Base-by-base conservation (phyloP, 2,329 filamentous ascomycete genomes). In the Ilyonectria robusta region DNA sequence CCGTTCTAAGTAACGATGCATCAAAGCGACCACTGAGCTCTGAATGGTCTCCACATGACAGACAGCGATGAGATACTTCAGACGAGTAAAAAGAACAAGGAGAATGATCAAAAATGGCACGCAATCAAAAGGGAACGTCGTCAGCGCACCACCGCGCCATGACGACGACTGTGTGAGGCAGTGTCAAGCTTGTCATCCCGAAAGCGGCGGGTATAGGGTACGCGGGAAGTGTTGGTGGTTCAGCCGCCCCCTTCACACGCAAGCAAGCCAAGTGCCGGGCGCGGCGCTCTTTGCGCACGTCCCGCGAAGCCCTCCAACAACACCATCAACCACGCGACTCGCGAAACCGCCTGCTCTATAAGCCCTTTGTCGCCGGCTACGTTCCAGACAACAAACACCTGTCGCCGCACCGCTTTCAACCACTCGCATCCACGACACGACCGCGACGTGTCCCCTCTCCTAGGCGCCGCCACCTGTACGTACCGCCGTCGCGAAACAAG, bases 271-370 rank as follows among this genome's bases (percentile, higher is more conserved):
- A 62, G 56, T 60, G 46, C 53, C 53, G 61, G 61, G 46, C 44
- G 65, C 17, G 21, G 55, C 33, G 40, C 40, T 50, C 56, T 54
- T 58, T 31, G 54, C 61, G 65, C 65, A 67, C 65, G 65, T 65
- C 47, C 61, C 65, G 50, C 51, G 44, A 62, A 33, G 54, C 31
- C 64, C 33, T 56, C 33, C 31, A 48, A 63, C 50, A 54, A 35
- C 50, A 35, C 35, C 23, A 29, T 37, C 37, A 42, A 54, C 59
- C 61, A 65, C 65, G 61, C 63, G 63, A 66, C 63, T 66, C 63
- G 53, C 62, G 62, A 65, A 42, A 51, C 47, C 40, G 55, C 10
- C 31, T 35, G 21, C 46, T 50, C 53, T 40, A 61, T 57, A 29
- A 47, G 59, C 46, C 40, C 29, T 35, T 29, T 29, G 54, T 35